Conservation (phyloP, 441 rosid genomes). For the Erodium moschatum region DNA sequence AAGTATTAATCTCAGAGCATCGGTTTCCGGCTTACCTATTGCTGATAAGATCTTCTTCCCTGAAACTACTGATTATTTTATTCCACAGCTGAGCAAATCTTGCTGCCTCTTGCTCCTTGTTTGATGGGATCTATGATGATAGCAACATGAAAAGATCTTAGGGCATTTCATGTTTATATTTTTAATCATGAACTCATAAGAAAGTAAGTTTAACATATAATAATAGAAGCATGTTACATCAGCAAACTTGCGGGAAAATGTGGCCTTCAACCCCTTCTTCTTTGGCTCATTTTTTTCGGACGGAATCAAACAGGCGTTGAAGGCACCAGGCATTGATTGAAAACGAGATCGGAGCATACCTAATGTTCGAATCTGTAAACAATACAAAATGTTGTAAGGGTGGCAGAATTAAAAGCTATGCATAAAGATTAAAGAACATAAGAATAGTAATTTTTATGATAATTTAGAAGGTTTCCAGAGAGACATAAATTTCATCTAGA, state of each 20-base stretch:
- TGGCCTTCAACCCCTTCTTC: conserved; percentile 68
- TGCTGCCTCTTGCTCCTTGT: conserved; percentile 76
- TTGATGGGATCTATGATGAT: conserved; percentile 43
- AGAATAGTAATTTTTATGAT: not conserved
- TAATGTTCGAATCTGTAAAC: conserved; percentile 79
- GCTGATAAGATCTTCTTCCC: conserved; percentile 95
- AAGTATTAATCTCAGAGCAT: conserved; percentile 9
- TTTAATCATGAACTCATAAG: conserved; percentile 8
- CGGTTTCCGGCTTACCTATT: conserved; percentile 36
- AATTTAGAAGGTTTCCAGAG: too few relatives aligned
- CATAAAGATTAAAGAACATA: not conserved
- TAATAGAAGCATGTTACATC: conserved; percentile 32
- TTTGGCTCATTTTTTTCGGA: conserved; percentile 50
- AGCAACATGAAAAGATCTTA: conserved; percentile 15
- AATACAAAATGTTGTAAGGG: conserved; percentile 10
- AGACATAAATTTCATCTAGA: too few relatives aligned
- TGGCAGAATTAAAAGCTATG: not conserved
- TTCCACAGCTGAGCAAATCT: conserved; percentile 99
- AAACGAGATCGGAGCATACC: conserved; percentile 99
- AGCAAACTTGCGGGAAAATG: conserved; percentile 51
- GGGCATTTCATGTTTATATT: not conserved
- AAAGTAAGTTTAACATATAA: conserved; percentile 10
- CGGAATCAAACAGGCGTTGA: conserved; percentile 77
- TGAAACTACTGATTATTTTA: conserved; percentile 83
- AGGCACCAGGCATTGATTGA: conserved; percentile 77